Conservation (phyloP, 2,329 filamentous ascomycete genomes). For the Immersiporthe knoxdaviesiana region DNA sequence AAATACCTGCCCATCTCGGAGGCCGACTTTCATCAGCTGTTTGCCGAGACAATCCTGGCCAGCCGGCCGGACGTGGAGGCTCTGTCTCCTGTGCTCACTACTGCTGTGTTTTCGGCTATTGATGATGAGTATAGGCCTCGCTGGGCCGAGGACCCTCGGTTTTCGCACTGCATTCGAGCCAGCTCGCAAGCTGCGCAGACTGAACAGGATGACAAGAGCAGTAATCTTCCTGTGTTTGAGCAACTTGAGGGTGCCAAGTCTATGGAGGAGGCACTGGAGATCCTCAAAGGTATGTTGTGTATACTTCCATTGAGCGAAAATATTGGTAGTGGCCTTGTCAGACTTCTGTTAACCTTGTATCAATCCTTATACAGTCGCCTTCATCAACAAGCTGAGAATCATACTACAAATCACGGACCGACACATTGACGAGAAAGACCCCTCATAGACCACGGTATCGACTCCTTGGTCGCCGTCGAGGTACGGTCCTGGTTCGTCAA, state of each 20-base stretch:
- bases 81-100: background rate
- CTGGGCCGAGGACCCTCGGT: background rate
- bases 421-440: background rate
- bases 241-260: background rate
- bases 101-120: background rate
- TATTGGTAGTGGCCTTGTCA: too few species aligned
- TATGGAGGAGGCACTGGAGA: background rate
- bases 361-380: background rate
- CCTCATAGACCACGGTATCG: slow-evolving; percentile 31
- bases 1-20: background rate
- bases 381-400: background rate
- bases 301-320: background rate
- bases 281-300: background rate
- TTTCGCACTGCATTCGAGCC: background rate
- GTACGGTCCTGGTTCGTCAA: slow-evolving; percentile 51
- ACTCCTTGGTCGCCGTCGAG: slow-evolving; percentile 35
- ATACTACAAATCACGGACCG: background rate
- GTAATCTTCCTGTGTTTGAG: background rate
- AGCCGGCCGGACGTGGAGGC: background rate
- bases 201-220: background rate
- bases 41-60: background rate
- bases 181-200: background rate
- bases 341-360: background rate
- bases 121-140: background rate
- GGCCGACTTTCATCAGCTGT: background rate